A percentile compares a stretch with the other conserved stretches of the same genome.
These are phyloP conservation scores for Saccharomycopsis lassenensis DNA, from an alignment of 805 yeast species.

Conservation along the genomic window DNA sequence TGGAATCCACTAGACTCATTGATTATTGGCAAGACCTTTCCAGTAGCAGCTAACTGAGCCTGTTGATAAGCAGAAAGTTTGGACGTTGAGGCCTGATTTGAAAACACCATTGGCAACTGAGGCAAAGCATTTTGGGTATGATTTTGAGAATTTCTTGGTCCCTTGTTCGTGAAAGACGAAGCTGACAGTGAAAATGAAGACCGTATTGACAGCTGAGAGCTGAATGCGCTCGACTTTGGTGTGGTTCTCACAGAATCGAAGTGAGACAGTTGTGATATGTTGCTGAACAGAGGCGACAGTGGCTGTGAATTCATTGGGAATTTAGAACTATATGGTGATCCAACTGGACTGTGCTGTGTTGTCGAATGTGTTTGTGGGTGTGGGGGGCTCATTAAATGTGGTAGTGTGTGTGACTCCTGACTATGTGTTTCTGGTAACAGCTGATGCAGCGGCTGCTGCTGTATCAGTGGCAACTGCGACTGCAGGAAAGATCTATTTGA, in stretches of 20 bases:
- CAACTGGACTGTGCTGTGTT: conserved; percentile 9
- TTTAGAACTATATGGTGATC: conserved; percentile 12
- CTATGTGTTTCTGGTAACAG: too few species aligned
- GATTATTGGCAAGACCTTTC: conserved; percentile 13
- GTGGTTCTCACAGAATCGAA: conserved; percentile 18
- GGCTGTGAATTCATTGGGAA: conserved; percentile 13
- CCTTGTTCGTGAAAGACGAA: conserved; percentile 5
- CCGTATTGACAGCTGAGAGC: conserved; percentile 10
- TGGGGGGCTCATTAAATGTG: too few species aligned
- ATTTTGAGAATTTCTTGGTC: too few species aligned
- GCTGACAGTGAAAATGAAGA: conserved; percentile 10
- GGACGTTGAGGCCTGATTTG: conserved; percentile 8
- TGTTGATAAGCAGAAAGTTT: conserved; percentile 17
- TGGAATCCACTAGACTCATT: too few species aligned
- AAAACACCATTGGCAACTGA: conserved; percentile 9
- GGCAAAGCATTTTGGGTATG: conserved; percentile 6
- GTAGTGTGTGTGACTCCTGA: too few species aligned
- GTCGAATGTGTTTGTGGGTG: too few species aligned
- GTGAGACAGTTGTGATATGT: conserved; percentile 10
- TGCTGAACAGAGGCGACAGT: conserved; percentile 13
- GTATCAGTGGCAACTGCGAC: too few species aligned
- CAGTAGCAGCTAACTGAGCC: conserved; percentile 15
- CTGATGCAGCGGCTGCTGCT: too few species aligned
- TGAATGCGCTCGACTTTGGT: conserved; percentile 12
- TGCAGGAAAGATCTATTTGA: too few species aligned